Base-by-base conservation (phyloP, 2,329 filamentous ascomycete species). In the Microcera coccophila region DNA sequence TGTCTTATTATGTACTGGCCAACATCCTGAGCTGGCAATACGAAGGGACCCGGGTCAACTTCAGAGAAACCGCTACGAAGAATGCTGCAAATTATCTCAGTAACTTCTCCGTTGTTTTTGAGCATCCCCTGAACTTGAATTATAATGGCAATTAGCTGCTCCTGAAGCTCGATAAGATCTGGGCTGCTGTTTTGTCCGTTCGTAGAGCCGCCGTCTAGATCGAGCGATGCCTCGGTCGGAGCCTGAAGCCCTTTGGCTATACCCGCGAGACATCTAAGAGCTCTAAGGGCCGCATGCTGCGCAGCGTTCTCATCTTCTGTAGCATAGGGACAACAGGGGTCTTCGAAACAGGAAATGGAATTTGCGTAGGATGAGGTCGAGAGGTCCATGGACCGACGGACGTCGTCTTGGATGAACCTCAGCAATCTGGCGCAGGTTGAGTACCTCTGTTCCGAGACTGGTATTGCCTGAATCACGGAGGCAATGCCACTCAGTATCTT, bases 61-160 rank as follows among this genome's bases (percentile, higher is more conserved):
- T 94, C 88, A 1, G 82, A 82, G 57, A 90, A 90, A 1, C 88
- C 88, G 16, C 81, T 78, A 31, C 82, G 79, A 38, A 91, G 73
- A 36, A 90, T 78, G 44, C 74, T 75, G 64, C 87, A 93, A 24
- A 84, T 80, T 4, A 79, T 74, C 56, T 90, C 86, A 17, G 85
- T 75, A 10, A 88, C 76, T 52, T 90, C 87, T 17, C 79, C 76
- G 44, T 78, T 81, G 2, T 64, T 66, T 3, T 71, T 74, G 35
- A 89, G 82, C 0, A 77, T 58, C 3, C 59, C 48, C 46, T 76
- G 74, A 4, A 76, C 49, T n/a, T 70, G 65, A 10, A 69, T 60
- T 24, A 80, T 62, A 11, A 76, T 68, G 4, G 61, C 59, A 47
- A 78, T 64, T 7, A 78, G 69, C n/a, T 65, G 65, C 14, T 59